Evolutionary conservation across 176 grass and related monocot genomes (phyloP).

Genomic region (Elaeis guineensis): DNA sequence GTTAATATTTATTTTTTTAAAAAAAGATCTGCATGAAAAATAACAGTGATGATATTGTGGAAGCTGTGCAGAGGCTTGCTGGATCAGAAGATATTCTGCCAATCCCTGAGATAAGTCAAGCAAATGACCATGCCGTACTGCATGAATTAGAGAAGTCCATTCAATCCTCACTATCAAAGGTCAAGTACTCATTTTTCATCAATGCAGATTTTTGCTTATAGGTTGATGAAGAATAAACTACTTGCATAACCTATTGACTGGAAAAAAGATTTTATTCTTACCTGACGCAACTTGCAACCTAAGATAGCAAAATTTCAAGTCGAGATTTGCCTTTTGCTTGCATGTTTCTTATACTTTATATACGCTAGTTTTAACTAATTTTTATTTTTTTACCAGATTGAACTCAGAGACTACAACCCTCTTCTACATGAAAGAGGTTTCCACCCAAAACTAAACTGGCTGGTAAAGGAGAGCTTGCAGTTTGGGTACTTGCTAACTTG

Average conservation of each 20-base stretch:
- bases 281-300: background rate
- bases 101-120: constrained; percentile 32
- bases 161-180: constrained; percentile 67
- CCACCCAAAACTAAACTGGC: constrained; percentile 56
- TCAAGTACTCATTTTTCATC: background rate
- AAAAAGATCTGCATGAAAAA: too few relatives aligned
- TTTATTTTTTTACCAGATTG: constrained; percentile 39
- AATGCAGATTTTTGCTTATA: too few relatives aligned
- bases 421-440: constrained; percentile 91
- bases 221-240: too few relatives aligned
- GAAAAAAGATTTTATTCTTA: too few relatives aligned
- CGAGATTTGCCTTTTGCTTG: background rate
- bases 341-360: background rate
- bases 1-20: too few relatives aligned
- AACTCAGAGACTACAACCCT: constrained; percentile 80
- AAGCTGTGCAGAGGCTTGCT: constrained; percentile 57
- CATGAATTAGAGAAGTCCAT: constrained; percentile 47
- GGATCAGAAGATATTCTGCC: constrained; percentile 83
- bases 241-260: too few relatives aligned
- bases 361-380: background rate
- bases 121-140: constrained; percentile 28
- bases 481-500: constrained; percentile 44
- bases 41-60: too few relatives aligned
- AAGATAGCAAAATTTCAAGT: background rate
- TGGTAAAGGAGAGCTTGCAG: constrained; percentile 82